Evolutionary conservation across 2,329 filamentous ascomycete species (phyloP), one percentile per base, ranked within the genome.

Genomic region (Pseudopyrenochaeta lycopersici): DNA sequence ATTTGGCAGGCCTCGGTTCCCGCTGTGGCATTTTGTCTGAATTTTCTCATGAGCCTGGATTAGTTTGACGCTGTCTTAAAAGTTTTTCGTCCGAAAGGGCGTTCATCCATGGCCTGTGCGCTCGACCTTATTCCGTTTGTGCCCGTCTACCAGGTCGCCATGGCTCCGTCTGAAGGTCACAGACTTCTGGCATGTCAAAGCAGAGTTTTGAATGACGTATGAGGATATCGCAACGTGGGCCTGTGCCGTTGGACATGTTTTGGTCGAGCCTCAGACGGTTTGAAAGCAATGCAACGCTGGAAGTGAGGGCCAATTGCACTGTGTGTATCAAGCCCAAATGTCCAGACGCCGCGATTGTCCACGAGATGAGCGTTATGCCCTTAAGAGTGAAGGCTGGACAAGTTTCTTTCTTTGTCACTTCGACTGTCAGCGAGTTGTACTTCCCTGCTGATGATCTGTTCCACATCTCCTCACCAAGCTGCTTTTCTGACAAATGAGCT

Each of bases 401-500:
- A 3, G 30, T 23, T 39, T 29, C 32, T 35, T 49, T 50, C 30
- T 31, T 40, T 51, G 35, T 48, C 45, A 48, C 18, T n/a, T 23
- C 17, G 21, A 23, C 10, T 20, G 20, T 39, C 17, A 39, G 18
- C 17, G 36, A 36, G 45, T 12, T 38, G 38, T 27, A 29, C 7
- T 9, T 11, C 43, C 29, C 7, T n/a, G 38, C 38, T 41, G 46
- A 49, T 42, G 39, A 38, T 36, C 31, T 36, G 9, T 36, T 40
- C 23, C 32, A 43, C 46, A 45, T 36, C 11, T 38, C n/a, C 33
- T 46, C 15, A n/a, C 23, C 36, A 42, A 18, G 21, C 14, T 33
- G 52, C 40, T 20, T 12, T 17, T 30, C 48, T 55, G 54, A 56
- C 56, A 56, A 52, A 56, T 33, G 32, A 46, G 35, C 42, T 49